These are phyloP conservation scores for Colletotrichum caudatum DNA, from an alignment of 2,329 filamentous ascomycete genomes.

Conservation along the genomic window DNA sequence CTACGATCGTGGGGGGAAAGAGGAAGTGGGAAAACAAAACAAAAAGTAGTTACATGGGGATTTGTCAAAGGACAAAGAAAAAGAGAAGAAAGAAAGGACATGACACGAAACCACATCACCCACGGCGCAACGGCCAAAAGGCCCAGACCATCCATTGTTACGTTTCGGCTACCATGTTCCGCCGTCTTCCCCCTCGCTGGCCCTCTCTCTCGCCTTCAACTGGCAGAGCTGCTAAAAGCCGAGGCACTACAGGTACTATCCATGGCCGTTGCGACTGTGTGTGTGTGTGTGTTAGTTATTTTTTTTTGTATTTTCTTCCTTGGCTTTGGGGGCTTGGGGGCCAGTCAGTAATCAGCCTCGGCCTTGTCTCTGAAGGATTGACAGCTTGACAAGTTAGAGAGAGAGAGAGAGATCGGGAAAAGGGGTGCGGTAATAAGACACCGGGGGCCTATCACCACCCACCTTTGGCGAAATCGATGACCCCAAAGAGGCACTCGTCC, in stretches of 20 bases:
- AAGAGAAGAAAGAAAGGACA: neutral
- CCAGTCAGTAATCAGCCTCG: neutral
- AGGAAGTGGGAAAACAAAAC: neutral
- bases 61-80: neutral
- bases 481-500: slow-evolving; percentile 12
- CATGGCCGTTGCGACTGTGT: neutral
- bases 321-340: neutral
- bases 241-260: neutral
- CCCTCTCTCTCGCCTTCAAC: neutral
- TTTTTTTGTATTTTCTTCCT: too few species aligned
- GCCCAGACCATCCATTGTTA: neutral
- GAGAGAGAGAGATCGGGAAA: neutral
- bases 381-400: neutral
- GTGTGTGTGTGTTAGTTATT: too few species aligned
- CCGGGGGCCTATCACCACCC: slow-evolving; percentile 28
- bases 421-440: slow-evolving; percentile 12
- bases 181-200: neutral
- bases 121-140: neutral
- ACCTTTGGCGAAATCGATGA: slow-evolving; percentile 14
- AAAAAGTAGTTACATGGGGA: neutral
- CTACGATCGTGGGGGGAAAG: too few species aligned
- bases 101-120: neutral
- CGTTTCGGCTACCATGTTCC: slow-evolving; percentile 4
- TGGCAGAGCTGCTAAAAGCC: slow-evolving; percentile 8
- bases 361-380: neutral